Evolutionary conservation across 192 early-diverging fungal species (phyloP), one percentile per base, ranked within the genome.

Genomic region (Geosiphon pyriformis): DNA sequence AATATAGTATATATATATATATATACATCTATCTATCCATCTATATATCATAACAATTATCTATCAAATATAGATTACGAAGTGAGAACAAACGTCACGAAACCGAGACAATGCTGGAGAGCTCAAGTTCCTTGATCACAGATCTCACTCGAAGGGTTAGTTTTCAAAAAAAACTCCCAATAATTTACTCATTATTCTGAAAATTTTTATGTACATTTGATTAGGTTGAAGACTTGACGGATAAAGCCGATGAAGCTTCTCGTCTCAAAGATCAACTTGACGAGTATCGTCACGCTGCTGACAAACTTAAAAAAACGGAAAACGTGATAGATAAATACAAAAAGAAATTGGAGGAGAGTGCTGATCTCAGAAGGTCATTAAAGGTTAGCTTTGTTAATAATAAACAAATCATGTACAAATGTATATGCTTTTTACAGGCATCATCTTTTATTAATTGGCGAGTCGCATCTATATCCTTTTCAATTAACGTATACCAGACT

Each of bases 291-390:
- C 92, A 94, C 70, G 82, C 89, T 0, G 91, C 90, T n/a, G 95
- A 96, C 58, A 91, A 90, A 61, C 80, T 96, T 15, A 87, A 90
- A 78, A 96, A 95, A 80, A 84, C 90, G 1, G 96, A 99, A 71
- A 91, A 92, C 31, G 86, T 94, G 31, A 87, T 95, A 67, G 95
- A 98, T 72, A 96, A 96, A 73, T 99, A 93, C 76, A 95, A 94
- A 70, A 94, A 94, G 77, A 90, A 94, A 52, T 79, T 95, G 4
- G 95, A 98, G 60, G 95, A 98, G 50, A 85, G 80, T 42, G 85
- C 82, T 0, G 93, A 96, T 61, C 58, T 95, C 50, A 78, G 87
- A 35, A 82, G 87, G 55, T 86, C 92, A 65, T 79, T 95, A 60
- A 91, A 90, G 55, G 82, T n/a, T n/a, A n/a, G n/a, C n/a, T n/a